phyloP scores from a whole-genome alignment of 1,284 basidiomycete species.

The Papiliotrema laurentii region DNA sequence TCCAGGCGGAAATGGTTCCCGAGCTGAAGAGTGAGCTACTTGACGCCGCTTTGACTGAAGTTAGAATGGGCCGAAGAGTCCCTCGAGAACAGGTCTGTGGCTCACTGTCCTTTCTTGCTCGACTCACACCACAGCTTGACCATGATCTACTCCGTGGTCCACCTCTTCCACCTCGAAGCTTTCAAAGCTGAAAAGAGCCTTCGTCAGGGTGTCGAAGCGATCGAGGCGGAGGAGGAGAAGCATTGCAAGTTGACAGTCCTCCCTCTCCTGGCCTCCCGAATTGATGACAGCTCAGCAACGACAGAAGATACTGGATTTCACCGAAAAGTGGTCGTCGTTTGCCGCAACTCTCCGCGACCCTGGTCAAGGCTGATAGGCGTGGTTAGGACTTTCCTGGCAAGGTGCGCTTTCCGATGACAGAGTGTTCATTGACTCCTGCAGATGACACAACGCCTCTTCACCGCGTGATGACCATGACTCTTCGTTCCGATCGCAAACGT shows the following conservation, averaged over 20 bases:
- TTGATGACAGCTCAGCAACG: neutral
- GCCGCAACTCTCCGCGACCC: neutral
- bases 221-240: slow-evolving; percentile 25
- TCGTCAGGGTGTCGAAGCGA: slow-evolving; percentile 14
- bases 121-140: slow-evolving; percentile 12
- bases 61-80: slow-evolving; percentile 69
- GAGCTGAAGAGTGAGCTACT: slow-evolving; percentile 20
- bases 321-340: neutral
- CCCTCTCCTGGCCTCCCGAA: too few species aligned
- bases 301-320: neutral
- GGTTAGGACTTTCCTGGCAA: neutral
- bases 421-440: neutral
- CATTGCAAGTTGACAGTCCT: too few species aligned
- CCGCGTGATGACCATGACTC: too few species aligned
- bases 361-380: neutral
- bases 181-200: slow-evolving; percentile 11
- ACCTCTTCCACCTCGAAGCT: slow-evolving; percentile 17
- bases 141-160: slow-evolving; percentile 14
- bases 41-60: neutral
- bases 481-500: too few species aligned
- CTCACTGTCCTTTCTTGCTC: neutral
- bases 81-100: slow-evolving; percentile 68
- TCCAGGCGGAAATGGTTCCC: slow-evolving; percentile 18
- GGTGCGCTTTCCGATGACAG: neutral
- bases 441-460: neutral